Conservation (phyloP, 1,284 basidiomycete species). For the Irpex lacteus region DNA sequence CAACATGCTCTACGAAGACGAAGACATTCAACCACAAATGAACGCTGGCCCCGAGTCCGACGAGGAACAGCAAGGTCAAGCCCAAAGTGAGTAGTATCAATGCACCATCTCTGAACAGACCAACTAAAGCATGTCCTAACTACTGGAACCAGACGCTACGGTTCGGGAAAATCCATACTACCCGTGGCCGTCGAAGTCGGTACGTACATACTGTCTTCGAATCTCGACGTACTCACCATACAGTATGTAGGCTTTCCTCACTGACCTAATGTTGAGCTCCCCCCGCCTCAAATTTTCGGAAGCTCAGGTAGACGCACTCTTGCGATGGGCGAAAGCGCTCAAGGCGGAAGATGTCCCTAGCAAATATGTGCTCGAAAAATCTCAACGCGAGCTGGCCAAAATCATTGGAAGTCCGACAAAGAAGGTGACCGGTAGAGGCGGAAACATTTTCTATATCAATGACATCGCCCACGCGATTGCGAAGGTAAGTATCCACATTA, state of each 20-base stretch:
- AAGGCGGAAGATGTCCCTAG: slow-evolving; percentile 1
- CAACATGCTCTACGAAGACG: too few relatives aligned
- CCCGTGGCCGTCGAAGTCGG: slow-evolving; percentile 2
- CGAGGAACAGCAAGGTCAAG: too few relatives aligned
- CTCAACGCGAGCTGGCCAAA: not conserved
- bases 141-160: too few relatives aligned
- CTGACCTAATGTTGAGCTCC: slow-evolving; percentile 3
- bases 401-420: slow-evolving; percentile 1
- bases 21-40: too few relatives aligned
- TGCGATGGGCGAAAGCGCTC: not conserved
- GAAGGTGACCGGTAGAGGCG: not conserved
- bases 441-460: slow-evolving; percentile 7
- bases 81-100: too few relatives aligned
- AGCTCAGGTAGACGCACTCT: not conserved
- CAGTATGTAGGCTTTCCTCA: not conserved
- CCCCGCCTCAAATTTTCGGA: slow-evolving; percentile 4
- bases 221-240: not conserved
- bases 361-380: not conserved
- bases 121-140: too few relatives aligned
- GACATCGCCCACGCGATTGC: slow-evolving; percentile 1
- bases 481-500: not conserved
- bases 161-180: not conserved
- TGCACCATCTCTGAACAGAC: too few relatives aligned
- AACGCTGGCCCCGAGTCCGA: too few relatives aligned
- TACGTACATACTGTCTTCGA: not conserved